phyloP scores from a whole-genome alignment of 1,139 yeast genomes.

The Pneumocystis jirovecii region DNA sequence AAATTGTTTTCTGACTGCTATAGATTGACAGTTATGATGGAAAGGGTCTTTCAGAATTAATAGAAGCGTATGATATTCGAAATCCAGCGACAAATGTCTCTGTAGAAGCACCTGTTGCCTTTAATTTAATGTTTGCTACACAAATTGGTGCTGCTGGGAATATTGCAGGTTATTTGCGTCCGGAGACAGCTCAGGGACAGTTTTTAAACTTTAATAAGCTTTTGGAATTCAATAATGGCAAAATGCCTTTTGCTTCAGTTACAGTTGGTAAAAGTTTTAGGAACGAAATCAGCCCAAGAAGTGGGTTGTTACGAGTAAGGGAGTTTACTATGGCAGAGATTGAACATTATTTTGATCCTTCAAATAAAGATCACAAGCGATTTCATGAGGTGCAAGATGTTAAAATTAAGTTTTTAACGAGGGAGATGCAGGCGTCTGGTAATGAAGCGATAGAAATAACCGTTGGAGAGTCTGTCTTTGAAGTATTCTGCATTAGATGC shows the following conservation, averaged over 20 bases:
- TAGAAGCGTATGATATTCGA: constrained; percentile 62
- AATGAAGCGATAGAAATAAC: constrained; percentile 50
- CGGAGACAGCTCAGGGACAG: constrained; percentile 99
- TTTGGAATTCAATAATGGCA: constrained; percentile 85
- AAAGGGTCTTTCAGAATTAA: constrained; percentile 75
- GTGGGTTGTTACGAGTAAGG: constrained; percentile 93
- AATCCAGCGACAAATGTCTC: constrained; percentile 83
- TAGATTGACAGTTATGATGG: constrained; percentile 88
- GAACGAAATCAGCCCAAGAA: constrained; percentile 96
- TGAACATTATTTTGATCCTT: constrained; percentile 95
- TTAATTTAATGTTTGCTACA: constrained; percentile 97
- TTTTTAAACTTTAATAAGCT: constrained; percentile 87
- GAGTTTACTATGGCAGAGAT: constrained; percentile 99
- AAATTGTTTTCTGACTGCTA: constrained; percentile 21
- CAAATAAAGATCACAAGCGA: constrained; percentile 64
- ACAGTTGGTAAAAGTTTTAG: constrained; percentile 97
- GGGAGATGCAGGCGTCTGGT: constrained; percentile 75
- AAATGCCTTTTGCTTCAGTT: constrained; percentile 98
- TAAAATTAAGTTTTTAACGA: constrained; percentile 65
- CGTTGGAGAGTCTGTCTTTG: constrained; percentile 76
- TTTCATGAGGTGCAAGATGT: constrained; percentile 64
- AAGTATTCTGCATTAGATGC: constrained; percentile 22
- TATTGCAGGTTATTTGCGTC: constrained; percentile 87
- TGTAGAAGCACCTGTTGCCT: constrained; percentile 81
- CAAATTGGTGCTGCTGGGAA: constrained; percentile 98